Conservation (phyloP, 2,329 filamentous ascomycete species). For the Sporothrix pseudoabietina region DNA sequence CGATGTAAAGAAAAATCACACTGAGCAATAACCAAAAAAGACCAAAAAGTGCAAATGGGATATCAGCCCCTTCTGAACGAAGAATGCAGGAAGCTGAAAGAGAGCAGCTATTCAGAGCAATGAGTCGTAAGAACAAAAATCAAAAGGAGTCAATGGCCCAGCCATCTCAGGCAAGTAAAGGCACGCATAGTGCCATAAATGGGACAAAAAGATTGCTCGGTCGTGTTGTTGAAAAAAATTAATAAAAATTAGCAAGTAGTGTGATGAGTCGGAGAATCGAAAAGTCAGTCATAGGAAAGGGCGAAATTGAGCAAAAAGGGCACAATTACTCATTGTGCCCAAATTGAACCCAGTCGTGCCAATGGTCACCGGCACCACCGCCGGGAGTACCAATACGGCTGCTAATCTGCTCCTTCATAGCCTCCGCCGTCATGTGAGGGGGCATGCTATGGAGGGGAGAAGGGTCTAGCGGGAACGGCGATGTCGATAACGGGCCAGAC, state of each 20-base stretch:
- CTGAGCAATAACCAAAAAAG: background rate
- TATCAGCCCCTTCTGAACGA: conserved; percentile 5
- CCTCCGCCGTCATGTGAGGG: background rate
- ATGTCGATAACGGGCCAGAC: background rate
- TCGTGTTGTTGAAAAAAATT: background rate
- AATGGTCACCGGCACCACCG: background rate
- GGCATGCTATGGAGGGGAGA: background rate
- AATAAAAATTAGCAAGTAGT: too few species aligned
- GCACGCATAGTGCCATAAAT: background rate
- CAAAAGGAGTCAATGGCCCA: background rate
- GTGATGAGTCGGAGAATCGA: too few species aligned
- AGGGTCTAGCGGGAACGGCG: background rate
- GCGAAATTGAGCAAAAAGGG: background rate
- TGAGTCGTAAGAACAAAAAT: background rate
- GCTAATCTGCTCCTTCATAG: background rate
- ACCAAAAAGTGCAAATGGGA: background rate
- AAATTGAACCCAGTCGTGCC: conserved; percentile 15
- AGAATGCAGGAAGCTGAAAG: background rate
- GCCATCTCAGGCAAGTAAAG: background rate
- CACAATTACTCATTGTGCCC: background rate
- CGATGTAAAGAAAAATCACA: background rate
- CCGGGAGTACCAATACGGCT: conserved; percentile 19
- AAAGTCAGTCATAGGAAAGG: background rate
- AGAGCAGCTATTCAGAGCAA: background rate
- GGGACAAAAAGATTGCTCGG: background rate